Base-by-base conservation (phyloP, 306 rosid species). In the Heteromeles arbutifolia region DNA sequence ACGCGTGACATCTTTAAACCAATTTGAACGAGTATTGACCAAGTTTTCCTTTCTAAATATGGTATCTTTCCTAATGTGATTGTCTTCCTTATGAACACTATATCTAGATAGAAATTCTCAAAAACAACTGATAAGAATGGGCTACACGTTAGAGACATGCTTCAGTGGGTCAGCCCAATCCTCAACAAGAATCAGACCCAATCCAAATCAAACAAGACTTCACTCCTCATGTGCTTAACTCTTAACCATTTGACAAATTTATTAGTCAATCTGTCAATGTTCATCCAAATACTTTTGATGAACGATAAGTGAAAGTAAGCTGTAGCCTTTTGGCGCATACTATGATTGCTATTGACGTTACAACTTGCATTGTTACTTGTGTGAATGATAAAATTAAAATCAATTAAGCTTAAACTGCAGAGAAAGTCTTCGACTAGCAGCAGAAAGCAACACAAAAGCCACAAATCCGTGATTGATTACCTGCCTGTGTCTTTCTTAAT, bases 381-480 rank as follows among this genome's bases (percentile, higher is more conserved):
- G 67, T 17, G 25, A 31, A 31, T 65, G 11, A 25, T 24, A 28
- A 65, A 24, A 72, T 4, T 54, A 8, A 18, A 73, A 59, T 62
- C 58, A 72, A 59, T 48, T 48, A 37, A 39, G 22, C 37, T 10
- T 22, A 22, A 4, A 11, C 7, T 4, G 17, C 19, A 8, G 10
- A 26, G 8, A 2, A 56, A 57, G 53, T 59, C 58, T 22, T 58
- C 18, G 19, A 37, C 24, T 22, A 22, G 68, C 58, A 15, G 57
- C 41, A 61, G 59, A 74, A 74, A 74, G 69, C 29, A 26, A 73
- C 65, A 48, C 62, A 61, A 61, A 74, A 41, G 59, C 69, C 69
- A 19, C 28, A 43, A 61, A 74, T 74, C 59, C 77, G 69, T 74
- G 77, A 41, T 59, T 57, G 26, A 73, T 25, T 73, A 61, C 44